These are phyloP conservation scores for Colletotrichum spaethianum DNA, from an alignment of 2,329 filamentous ascomycete species.

Conservation along the genomic window DNA sequence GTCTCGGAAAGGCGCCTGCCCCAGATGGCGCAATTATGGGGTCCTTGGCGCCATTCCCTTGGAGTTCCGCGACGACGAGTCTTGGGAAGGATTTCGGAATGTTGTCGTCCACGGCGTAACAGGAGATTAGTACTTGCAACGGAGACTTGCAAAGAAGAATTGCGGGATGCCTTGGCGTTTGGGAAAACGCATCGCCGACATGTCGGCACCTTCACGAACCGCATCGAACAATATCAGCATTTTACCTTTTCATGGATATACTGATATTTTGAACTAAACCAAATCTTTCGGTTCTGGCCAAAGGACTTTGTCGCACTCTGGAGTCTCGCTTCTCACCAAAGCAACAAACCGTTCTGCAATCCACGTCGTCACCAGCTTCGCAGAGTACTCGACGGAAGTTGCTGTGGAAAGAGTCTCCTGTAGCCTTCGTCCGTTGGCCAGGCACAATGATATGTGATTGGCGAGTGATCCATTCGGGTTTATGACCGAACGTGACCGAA, in stretches of 20 bases:
- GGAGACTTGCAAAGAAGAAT: background rate
- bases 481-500: background rate
- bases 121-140: background rate
- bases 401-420: no score
- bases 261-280: no score
- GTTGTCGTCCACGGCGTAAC: no score
- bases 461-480: background rate
- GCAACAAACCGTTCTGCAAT: no score
- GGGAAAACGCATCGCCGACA: no score
- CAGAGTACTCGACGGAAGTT: background rate
- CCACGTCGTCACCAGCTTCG: background rate
- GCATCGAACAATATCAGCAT: background rate
- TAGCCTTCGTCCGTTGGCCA: background rate
- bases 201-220: no score
- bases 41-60: slow-evolving; percentile 18
- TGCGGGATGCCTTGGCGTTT: background rate
- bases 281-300: background rate
- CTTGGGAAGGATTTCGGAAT: background rate
- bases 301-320: no score
- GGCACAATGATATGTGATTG: background rate
- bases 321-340: no score
- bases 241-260: background rate
- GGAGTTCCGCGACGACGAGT: background rate
- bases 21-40: slow-evolving; percentile 38
- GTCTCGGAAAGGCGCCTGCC: slow-evolving; percentile 19